phyloP scores from a whole-genome alignment of 371 early-diverging fungal species.

The Mucor velutinosus region DNA sequence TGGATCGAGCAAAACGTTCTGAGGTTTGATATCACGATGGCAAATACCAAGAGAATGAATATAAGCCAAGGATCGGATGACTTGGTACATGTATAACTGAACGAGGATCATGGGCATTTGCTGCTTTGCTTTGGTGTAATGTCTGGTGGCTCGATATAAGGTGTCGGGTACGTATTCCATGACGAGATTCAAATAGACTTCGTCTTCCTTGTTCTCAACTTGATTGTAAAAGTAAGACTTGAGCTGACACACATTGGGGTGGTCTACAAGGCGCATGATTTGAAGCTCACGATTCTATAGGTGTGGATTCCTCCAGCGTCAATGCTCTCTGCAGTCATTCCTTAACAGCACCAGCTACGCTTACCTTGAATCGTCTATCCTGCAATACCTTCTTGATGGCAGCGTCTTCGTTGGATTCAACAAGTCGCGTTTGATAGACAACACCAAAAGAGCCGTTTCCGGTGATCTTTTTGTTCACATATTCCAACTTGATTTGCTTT shows the following conservation, averaged over 20 bases:
- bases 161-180: slow-evolving; percentile 89
- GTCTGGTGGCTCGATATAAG: slow-evolving; percentile 80
- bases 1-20: slow-evolving; percentile 77
- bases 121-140: slow-evolving; percentile 83
- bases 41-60: slow-evolving; percentile 84
- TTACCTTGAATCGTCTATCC: slow-evolving; percentile 95
- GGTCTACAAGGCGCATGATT: slow-evolving; percentile 82
- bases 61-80: slow-evolving; percentile 95
- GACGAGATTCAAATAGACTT: slow-evolving; percentile 84
- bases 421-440: slow-evolving; percentile 91
- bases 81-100: slow-evolving; percentile 96
- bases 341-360: not conserved
- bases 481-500: slow-evolving; percentile 81
- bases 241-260: slow-evolving; percentile 79
- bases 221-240: slow-evolving; percentile 81
- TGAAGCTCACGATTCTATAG: slow-evolving; percentile 84
- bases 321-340: not conserved
- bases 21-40: slow-evolving; percentile 73
- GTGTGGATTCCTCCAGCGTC: not conserved
- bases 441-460: slow-evolving; percentile 98
- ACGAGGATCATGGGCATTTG: slow-evolving; percentile 89
- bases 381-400: slow-evolving; percentile 97
- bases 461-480: slow-evolving; percentile 88
- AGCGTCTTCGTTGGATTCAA: slow-evolving; percentile 77
- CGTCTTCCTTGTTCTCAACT: slow-evolving; percentile 70